Evolutionary conservation across 1,284 basidiomycete genomes (phyloP), one percentile per base, ranked within the genome.

Genomic region (Leucoagaricus sp.): DNA sequence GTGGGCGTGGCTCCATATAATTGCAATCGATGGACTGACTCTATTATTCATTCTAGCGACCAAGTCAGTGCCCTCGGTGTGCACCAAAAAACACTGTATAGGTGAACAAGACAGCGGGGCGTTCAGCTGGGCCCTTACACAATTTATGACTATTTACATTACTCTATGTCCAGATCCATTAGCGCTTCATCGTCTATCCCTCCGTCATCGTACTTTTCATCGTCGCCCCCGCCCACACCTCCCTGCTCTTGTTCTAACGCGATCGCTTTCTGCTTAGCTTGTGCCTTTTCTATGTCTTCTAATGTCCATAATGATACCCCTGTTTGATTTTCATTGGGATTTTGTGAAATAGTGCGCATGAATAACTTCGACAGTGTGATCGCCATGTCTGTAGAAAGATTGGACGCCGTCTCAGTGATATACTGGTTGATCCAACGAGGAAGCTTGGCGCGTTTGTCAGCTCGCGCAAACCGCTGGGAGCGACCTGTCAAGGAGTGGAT

Each of bases 371-470:
- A 95, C 58, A 98, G 80, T 3, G 94, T 94, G 58, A 99, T 78
- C 7, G 96, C 96, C 93, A 99, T 98, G 72, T 99, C 97, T 7
- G 96, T 99, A 7, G 97, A 99, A 54, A 99, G 79, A 73, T 99
- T 99, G 9, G 95, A 91, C 36, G 94, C 94, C 0, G 95, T 93
- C 69, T 99, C 97, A 13, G 94, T 96, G 69, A 99, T 99, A 69
- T 98, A 98, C 71, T 97, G 95, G 70, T 98, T 98, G 67, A 99
- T 99, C 97, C 97, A 99, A 53, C 93, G 89, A 1, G 97, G 97
- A 63, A 99, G 79, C 82, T 98, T 99, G 47, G 93, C 89, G 23
- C 97, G 85, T 76, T 99, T 99, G 72, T 99, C 97, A 25, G 93
- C 90, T 55, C 96, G 85, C 9, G 96, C 96, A 70, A 98, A 99